Base-by-base conservation (phyloP, 1,284 basidiomycete species). In the Cryptococcus sp. region DNA sequence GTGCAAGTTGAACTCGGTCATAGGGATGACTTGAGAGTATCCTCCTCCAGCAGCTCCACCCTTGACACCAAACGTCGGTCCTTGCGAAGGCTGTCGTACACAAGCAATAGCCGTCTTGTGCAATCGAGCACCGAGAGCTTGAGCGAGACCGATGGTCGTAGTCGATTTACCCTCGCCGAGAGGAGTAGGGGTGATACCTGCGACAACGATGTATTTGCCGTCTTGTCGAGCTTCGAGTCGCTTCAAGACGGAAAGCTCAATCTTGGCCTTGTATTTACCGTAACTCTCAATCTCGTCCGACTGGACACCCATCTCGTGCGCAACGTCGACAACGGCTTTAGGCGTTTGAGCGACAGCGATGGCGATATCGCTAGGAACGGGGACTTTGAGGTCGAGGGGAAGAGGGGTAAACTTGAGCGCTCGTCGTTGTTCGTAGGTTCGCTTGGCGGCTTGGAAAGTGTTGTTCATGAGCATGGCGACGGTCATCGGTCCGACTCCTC, bases 21-120 rank as follows among this genome's bases (percentile, higher is more conserved):
- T 97, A 45, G 93, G 93, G 74, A 97, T 97, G 64, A 98, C 89
- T 72, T 98, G 94, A 69, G 90, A 92, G 78, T 98, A 99, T 51
- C 94, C 94, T 60, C 94, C 94, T 47, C 95, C 94, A 46, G 94
- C 94, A 28, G 94, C 95, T 65, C 95, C 95, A 63, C 94, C 94
- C 76, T 99, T 99, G 79, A 99, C 97, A 68, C 95, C 94, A 68
- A 98, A 99, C 0, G 94, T 98, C 25, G 94, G 94, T 16, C 95
- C 94, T 73, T 99, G 94, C 73, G 90, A 94, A 2, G 94, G 94
- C 71, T 99, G 95, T 53, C 94, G 86, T n/a, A 98, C 93, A 73
- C 92, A 97, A 45, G 95, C 95, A 74, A 97, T 98, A 10, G 91
- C 82, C 16, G 88, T 85, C 57, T 94, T 90, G 54, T 85, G 83